Conservation (phyloP, 768 basidiomycete species). For the Suillus discolor region DNA sequence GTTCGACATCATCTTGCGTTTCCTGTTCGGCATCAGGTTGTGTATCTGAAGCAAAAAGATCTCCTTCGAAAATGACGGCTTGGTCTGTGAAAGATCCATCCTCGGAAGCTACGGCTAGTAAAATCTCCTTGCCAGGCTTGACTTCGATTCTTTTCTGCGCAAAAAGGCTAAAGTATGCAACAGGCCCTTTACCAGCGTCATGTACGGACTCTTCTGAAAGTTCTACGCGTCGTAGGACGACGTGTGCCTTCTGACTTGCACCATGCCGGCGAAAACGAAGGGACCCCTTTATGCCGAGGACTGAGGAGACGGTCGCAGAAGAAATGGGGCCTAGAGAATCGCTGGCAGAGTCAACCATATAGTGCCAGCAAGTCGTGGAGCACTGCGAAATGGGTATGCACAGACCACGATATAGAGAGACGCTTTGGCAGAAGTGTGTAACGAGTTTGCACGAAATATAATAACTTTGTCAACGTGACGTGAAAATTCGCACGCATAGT, state of each 20-base stretch:
- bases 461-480: slow-evolving; percentile 17
- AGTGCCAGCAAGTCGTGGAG: slow-evolving; percentile 15
- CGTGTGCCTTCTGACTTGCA: slow-evolving; percentile 67
- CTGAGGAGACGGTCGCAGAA: slow-evolving; percentile 45
- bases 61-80: slow-evolving; percentile 61
- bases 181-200: slow-evolving; percentile 38
- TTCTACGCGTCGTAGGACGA: slow-evolving; percentile 64
- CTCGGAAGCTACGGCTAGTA: slow-evolving; percentile 56
- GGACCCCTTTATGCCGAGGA: slow-evolving; percentile 62
- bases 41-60: slow-evolving; percentile 39
- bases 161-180: slow-evolving; percentile 64
- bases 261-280: slow-evolving; percentile 71
- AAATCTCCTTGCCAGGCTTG: slow-evolving; percentile 70
- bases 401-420: slow-evolving; percentile 14
- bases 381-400: slow-evolving; percentile 13
- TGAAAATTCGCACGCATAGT: slow-evolving; percentile 6
- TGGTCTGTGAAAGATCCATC: slow-evolving; percentile 58
- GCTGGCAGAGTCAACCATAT: slow-evolving; percentile 41
- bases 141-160: slow-evolving; percentile 71
- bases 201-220: slow-evolving; percentile 46
- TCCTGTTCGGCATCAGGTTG: slow-evolving; percentile 44
- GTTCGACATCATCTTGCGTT: slow-evolving; percentile 44
- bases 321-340: slow-evolving; percentile 34
- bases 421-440: slow-evolving; percentile 11
- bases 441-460: slow-evolving; percentile 11